These are phyloP conservation scores for Candida pseudofarinosa DNA, from an alignment of 805 yeast genomes.

Conservation along the genomic window DNA sequence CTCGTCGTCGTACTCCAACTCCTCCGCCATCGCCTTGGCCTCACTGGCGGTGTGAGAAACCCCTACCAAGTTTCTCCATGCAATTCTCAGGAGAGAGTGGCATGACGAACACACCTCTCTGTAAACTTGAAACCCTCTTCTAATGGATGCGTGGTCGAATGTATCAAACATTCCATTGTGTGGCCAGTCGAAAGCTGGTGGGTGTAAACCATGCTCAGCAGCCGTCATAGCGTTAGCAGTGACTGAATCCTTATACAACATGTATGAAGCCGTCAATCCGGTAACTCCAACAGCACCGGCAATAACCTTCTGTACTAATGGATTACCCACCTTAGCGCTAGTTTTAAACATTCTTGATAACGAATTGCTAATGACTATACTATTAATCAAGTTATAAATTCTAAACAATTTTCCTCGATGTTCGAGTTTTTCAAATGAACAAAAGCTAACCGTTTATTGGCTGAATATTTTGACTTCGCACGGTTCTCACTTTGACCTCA, in stretches of 20 bases:
- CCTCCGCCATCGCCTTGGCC: slow-evolving; percentile 91
- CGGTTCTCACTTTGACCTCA: slow-evolving; percentile 1
- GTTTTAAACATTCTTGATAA: slow-evolving; percentile 15
- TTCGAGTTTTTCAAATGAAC: slow-evolving; percentile 14
- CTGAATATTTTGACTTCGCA: slow-evolving; percentile 3
- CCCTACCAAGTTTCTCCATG: slow-evolving; percentile 98
- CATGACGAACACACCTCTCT: slow-evolving; percentile 99
- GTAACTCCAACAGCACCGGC: slow-evolving; percentile 66
- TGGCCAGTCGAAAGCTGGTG: slow-evolving; percentile 91
- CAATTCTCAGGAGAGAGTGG: slow-evolving; percentile 93
- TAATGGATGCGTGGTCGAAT: slow-evolving; percentile 90
- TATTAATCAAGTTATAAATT: neutral
- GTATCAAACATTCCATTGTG: slow-evolving; percentile 89
- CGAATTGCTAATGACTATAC: neutral
- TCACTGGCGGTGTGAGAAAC: slow-evolving; percentile 90
- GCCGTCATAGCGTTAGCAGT: slow-evolving; percentile 96
- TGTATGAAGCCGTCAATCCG: slow-evolving; percentile 77
- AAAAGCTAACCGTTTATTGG: slow-evolving; percentile 21
- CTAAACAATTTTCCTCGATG: slow-evolving; percentile 1
- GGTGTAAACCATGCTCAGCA: slow-evolving; percentile 97
- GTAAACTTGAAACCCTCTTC: slow-evolving; percentile 99
- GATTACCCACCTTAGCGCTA: slow-evolving; percentile 11
- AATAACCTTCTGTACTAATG: slow-evolving; percentile 45
- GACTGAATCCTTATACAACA: slow-evolving; percentile 77
- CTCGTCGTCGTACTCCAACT: slow-evolving; percentile 95